Evolutionary conservation across 2,329 filamentous ascomycete species (phyloP).

Genomic region (Xylaria sp.): DNA sequence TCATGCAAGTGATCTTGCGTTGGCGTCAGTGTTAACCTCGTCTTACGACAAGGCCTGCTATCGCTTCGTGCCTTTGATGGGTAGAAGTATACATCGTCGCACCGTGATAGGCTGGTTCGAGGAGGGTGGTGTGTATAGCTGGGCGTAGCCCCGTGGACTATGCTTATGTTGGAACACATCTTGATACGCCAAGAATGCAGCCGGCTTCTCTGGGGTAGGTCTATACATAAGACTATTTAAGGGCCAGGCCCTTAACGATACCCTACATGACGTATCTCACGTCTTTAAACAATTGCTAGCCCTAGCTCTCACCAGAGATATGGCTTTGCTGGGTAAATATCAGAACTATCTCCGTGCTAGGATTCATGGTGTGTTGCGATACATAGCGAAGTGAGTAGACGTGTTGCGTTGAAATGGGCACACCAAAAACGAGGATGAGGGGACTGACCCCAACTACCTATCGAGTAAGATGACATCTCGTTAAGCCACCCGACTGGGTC

Average conservation of each 20-base stretch:
- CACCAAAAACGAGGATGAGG: conserved; percentile 6
- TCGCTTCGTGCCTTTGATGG: conserved; percentile 16
- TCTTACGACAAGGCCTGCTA: conserved; percentile 22
- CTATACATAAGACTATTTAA: conserved; percentile 4
- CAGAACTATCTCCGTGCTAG: neutral
- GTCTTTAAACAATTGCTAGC: neutral
- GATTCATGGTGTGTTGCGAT: conserved; percentile 3
- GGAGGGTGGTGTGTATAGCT: neutral
- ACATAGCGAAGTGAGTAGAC: neutral
- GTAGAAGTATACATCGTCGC: conserved; percentile 18
- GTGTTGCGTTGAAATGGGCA: neutral
- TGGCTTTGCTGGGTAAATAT: neutral
- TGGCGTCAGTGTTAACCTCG: conserved; percentile 37
- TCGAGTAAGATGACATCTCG: conserved; percentile 36
- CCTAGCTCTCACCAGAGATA: neutral
- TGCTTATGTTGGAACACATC: conserved; percentile 30
- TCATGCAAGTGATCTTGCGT: conserved; percentile 42
- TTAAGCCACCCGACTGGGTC: conserved; percentile 48
- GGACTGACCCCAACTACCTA: conserved; percentile 27
- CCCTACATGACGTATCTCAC: neutral
- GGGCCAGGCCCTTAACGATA: neutral
- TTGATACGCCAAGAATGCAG: conserved; percentile 42
- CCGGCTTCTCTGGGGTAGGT: conserved; percentile 35
- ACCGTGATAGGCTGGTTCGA: conserved; percentile 28
- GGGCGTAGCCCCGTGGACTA: conserved; percentile 27